A percentile compares a stretch with the other conserved stretches of the same genome.
Conservation (phyloP, 2,329 filamentous ascomycete species). For the Verticillium nubilum region DNA sequence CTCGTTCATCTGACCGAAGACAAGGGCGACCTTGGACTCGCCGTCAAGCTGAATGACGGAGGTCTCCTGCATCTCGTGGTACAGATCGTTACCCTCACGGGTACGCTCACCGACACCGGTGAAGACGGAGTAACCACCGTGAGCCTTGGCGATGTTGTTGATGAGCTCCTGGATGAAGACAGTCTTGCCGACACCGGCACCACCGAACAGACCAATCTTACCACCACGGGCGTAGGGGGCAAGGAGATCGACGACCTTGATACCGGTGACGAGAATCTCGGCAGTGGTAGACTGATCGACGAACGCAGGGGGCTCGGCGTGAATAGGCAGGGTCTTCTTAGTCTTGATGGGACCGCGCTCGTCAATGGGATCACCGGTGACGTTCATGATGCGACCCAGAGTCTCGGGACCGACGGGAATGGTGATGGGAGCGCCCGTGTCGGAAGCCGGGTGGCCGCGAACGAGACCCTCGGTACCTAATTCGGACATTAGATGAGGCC, state of each 20-base stretch:
- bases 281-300: slow-evolving; percentile 92
- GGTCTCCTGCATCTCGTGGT: slow-evolving; percentile 99
- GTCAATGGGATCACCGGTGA: slow-evolving; percentile 99
- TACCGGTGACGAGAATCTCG: slow-evolving; percentile 97
- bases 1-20: slow-evolving; percentile 99
- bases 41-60: slow-evolving; percentile 98
- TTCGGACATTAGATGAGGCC: slow-evolving; percentile 10
- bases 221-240: slow-evolving; percentile 99
- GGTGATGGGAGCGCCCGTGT: slow-evolving; percentile 93
- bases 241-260: slow-evolving; percentile 99
- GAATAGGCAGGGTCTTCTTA: slow-evolving; percentile 81
- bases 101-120: slow-evolving; percentile 99
- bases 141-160: slow-evolving; percentile 99
- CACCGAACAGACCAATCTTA: slow-evolving; percentile 99
- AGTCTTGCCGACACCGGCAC: slow-evolving; percentile 99
- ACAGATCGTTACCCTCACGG: slow-evolving; percentile 99
- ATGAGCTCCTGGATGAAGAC: slow-evolving; percentile 99
- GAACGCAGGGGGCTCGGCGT: slow-evolving; percentile 90
- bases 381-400: slow-evolving; percentile 99
- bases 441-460: slow-evolving; percentile 77
- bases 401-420: slow-evolving; percentile 91
- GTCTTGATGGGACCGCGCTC: slow-evolving; percentile 98
- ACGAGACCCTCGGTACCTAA: slow-evolving; percentile 98
- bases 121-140: slow-evolving; percentile 99
- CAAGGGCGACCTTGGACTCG: slow-evolving; percentile 98